Conservation (phyloP, 176 grass and related monocot genomes). For the Aegilops sharonensis region DNA sequence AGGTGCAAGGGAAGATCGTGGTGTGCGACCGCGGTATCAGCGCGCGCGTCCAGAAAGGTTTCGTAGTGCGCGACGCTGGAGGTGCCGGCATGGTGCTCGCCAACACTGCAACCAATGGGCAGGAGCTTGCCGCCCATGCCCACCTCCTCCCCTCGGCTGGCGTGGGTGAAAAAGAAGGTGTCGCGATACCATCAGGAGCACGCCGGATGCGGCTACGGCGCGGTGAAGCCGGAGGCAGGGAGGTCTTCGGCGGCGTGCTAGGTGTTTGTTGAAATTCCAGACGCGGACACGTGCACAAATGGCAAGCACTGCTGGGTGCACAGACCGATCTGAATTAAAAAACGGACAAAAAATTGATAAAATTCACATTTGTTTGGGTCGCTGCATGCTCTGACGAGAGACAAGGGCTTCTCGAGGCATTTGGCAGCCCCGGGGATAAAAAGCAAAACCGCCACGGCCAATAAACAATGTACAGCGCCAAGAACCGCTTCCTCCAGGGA, state of each 20-base stretch:
- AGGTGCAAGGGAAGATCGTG: slow-evolving; percentile 83
- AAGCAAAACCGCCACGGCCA: background rate
- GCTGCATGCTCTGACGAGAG: no score
- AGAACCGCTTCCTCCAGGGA: no score
- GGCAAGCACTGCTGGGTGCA: no score
- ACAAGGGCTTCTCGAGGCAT: background rate
- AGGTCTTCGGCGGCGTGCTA: no score
- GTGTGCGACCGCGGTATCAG: slow-evolving; percentile 78
- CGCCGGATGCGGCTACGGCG: no score
- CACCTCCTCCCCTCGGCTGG: slow-evolving; percentile 74
- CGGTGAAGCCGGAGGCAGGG: no score
- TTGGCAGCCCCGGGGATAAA: background rate
- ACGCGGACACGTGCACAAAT: no score
- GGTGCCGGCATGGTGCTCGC: slow-evolving; percentile 79
- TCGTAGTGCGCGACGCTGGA: slow-evolving; percentile 67
- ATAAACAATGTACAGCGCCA: background rate
- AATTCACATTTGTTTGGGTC: no score
- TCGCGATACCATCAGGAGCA: slow-evolving; percentile 12
- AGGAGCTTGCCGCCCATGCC: slow-evolving; percentile 84
- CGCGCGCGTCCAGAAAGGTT: slow-evolving; percentile 79
- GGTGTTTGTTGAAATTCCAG: no score
- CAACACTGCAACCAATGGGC: slow-evolving; percentile 77
- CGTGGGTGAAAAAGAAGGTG: slow-evolving; percentile 52
- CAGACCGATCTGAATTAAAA: no score
- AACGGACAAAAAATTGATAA: no score